Evolutionary conservation across 371 early-diverging fungal genomes (phyloP).

Genomic region (Mucor mucedo): DNA sequence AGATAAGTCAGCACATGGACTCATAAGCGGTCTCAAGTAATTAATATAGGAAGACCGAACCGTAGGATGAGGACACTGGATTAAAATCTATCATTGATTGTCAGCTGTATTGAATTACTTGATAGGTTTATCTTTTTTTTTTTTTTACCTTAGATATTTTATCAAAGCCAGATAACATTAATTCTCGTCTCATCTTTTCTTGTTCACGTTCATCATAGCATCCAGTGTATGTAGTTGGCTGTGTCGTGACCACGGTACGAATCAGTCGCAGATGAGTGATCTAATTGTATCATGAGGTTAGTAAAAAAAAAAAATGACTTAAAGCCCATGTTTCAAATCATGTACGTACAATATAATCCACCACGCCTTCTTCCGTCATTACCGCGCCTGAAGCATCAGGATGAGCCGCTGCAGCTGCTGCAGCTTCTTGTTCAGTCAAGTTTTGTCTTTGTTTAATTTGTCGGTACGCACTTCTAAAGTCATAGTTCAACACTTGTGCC

Average conservation of each 20-base stretch:
- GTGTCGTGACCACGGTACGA: conserved; percentile 49
- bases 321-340: background rate
- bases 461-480: conserved; percentile 53
- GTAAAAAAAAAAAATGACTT: background rate
- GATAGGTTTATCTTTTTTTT: background rate
- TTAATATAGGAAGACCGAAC: conserved; percentile 52
- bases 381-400: conserved; percentile 32
- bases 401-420: conserved; percentile 9
- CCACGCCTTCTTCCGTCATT: conserved; percentile 61
- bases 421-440: conserved; percentile 13
- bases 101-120: background rate
- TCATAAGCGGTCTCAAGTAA: conserved; percentile 47
- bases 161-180: conserved; percentile 58
- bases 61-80: conserved; percentile 66
- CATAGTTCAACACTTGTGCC: conserved; percentile 49
- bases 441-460: conserved; percentile 39
- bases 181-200: conserved; percentile 53
- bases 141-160: conserved; percentile 48
- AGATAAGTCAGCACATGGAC: conserved; percentile 46
- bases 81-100: conserved; percentile 39
- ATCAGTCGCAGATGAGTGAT: conserved; percentile 53
- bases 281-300: conserved; percentile 13
- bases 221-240: conserved; percentile 44
- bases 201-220: conserved; percentile 44
- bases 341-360: conserved; percentile 49